Evolutionary conservation across 345 rosid species (phyloP).

Genomic region (Stellera chamaejasme): DNA sequence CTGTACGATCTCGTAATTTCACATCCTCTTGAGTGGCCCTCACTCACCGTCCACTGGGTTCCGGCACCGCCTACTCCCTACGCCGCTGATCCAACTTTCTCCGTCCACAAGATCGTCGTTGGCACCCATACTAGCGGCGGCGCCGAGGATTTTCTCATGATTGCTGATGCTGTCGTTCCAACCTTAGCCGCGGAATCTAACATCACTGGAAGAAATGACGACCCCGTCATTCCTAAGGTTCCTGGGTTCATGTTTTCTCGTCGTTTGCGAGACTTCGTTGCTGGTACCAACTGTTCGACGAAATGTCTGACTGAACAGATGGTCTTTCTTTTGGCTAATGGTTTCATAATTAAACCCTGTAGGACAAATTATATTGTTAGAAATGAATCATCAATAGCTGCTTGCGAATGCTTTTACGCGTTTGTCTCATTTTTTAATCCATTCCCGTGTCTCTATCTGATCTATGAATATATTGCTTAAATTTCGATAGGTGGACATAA

Average conservation of each 20-base stretch:
- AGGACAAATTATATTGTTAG: not conserved
- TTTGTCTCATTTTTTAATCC: not conserved
- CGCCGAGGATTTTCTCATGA: slow-evolving; percentile 58
- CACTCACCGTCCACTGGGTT: slow-evolving; percentile 94
- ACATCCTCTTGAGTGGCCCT: slow-evolving; percentile 92
- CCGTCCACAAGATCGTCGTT: slow-evolving; percentile 62
- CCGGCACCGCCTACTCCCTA: slow-evolving; percentile 46
- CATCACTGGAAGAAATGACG: slow-evolving; percentile 22
- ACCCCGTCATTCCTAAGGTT: slow-evolving; percentile 56
- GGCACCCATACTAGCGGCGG: slow-evolving; percentile 89
- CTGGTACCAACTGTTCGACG: slow-evolving; percentile 31
- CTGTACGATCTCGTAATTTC: slow-evolving; percentile 84
- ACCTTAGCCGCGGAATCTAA: slow-evolving; percentile 33
- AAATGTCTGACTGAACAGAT: slow-evolving; percentile 8
- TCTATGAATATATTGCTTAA: slow-evolving; percentile 11
- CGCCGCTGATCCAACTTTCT: slow-evolving; percentile 39
- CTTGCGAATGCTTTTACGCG: not conserved
- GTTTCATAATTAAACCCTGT: not conserved
- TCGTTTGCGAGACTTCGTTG: not conserved
- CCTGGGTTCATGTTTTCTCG: not conserved
- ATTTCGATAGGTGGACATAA: slow-evolving; percentile 57
- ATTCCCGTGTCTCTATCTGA: not conserved
- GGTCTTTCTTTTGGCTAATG: not conserved
- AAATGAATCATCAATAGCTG: not conserved
- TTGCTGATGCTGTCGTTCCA: slow-evolving; percentile 72